Percentiles rank a stretch among this genome's conserved stretches.
These are phyloP conservation scores for Chenopodium quinoa DNA, from an alignment of 148 eudicot genomes.

Conservation along the genomic window DNA sequence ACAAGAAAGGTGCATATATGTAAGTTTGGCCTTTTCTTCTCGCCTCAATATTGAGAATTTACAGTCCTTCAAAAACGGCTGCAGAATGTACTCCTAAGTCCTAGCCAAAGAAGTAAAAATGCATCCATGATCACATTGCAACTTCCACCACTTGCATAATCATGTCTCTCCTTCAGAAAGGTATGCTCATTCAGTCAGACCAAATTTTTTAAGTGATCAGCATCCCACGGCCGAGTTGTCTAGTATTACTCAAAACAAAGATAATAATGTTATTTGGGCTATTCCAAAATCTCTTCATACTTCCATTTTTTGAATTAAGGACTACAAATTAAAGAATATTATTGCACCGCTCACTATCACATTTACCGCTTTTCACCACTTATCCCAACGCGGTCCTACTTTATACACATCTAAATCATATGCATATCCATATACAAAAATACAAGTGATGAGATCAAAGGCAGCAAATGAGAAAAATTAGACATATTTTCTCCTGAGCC, in stretches of 20 bases:
- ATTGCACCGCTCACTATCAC: no score
- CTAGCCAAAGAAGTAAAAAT: neutral
- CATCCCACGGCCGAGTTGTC: neutral
- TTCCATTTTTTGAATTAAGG: no score
- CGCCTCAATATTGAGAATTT: neutral
- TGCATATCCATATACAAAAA: no score
- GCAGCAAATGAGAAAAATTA: neutral
- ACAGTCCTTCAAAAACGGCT: neutral
- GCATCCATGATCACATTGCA: neutral
- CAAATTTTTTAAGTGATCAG: neutral
- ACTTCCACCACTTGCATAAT: neutral
- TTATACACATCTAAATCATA: no score
- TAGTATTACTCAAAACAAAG: no score
- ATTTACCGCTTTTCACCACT: no score
- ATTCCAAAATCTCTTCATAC: no score
- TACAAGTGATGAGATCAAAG: neutral
- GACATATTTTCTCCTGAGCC: neutral
- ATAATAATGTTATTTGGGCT: no score
- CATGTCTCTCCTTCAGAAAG: neutral
- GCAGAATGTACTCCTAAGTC: neutral
- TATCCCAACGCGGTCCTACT: neutral
- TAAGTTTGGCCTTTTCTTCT: constrained; percentile 2
- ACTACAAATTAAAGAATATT: no score
- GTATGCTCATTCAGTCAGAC: neutral
- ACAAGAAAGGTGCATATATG: neutral